These are phyloP conservation scores for Raffaelea albimanens DNA, from an alignment of 2,329 filamentous ascomycete genomes.

Conservation along the genomic window DNA sequence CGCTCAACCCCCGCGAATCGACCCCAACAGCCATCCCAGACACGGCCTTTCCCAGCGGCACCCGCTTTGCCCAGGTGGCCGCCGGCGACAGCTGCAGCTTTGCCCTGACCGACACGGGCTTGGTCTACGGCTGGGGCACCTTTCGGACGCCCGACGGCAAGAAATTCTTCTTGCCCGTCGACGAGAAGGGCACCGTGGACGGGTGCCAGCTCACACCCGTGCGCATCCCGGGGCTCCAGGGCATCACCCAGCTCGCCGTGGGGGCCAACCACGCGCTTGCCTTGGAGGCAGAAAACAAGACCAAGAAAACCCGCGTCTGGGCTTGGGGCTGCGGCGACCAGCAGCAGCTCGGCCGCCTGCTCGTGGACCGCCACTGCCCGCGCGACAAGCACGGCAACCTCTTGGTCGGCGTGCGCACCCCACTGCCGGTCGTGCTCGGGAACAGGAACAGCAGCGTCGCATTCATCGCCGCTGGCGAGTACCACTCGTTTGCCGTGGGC, in stretches of 20 bases:
- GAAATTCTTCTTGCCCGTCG: neutral
- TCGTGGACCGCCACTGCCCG: slow-evolving; percentile 37
- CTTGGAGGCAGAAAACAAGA: too few relatives aligned
- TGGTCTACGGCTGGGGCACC: slow-evolving; percentile 69
- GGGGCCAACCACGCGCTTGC: slow-evolving; percentile 64
- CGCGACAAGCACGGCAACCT: too few relatives aligned
- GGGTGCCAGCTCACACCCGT: slow-evolving; percentile 33
- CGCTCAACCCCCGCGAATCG: slow-evolving; percentile 49
- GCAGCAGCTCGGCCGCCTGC: slow-evolving; percentile 45
- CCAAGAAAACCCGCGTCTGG: too few relatives aligned
- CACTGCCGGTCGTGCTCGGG: too few relatives aligned
- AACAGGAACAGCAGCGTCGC: slow-evolving; percentile 44
- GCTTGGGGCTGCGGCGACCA: slow-evolving; percentile 67
- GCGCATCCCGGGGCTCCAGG: slow-evolving; percentile 51
- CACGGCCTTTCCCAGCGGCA: slow-evolving; percentile 29
- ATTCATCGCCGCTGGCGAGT: slow-evolving; percentile 56
- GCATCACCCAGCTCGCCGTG: slow-evolving; percentile 52
- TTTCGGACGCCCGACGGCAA: slow-evolving; percentile 30
- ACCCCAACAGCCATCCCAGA: slow-evolving; percentile 46
- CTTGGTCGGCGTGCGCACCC: too few relatives aligned
- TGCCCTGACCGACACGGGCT: slow-evolving; percentile 60
- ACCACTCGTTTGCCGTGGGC: slow-evolving; percentile 74
- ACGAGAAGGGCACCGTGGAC: neutral
- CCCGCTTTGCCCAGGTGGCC: slow-evolving; percentile 40
- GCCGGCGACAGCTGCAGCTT: slow-evolving; percentile 63